Evolutionary conservation across 805 yeast genomes (phyloP).

Genomic region (Nakazawaea anatomiae): DNA sequence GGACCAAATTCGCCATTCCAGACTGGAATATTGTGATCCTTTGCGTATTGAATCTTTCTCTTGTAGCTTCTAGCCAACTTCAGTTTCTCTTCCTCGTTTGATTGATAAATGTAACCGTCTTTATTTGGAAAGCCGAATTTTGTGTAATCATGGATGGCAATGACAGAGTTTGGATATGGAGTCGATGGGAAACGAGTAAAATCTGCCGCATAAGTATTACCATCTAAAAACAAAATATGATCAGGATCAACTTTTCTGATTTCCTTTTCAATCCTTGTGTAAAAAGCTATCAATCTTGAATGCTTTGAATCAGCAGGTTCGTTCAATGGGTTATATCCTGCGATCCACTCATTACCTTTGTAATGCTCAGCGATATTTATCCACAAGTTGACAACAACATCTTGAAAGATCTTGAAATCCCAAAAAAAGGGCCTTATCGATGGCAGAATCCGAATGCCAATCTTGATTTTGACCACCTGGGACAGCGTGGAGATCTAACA

Average conservation of each 20-base stretch:
- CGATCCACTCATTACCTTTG: slow-evolving; percentile 40
- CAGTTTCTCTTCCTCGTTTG: slow-evolving; percentile 28
- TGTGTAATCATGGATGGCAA: slow-evolving; percentile 44
- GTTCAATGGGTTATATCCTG: slow-evolving; percentile 50
- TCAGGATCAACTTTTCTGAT: slow-evolving; percentile 40
- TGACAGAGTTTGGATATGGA: slow-evolving; percentile 38
- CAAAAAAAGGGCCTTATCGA: slow-evolving; percentile 44
- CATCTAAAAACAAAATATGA: slow-evolving; percentile 45
- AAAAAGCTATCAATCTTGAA: slow-evolving; percentile 32
- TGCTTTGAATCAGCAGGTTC: slow-evolving; percentile 46
- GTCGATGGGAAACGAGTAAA: slow-evolving; percentile 38
- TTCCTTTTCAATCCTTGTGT: slow-evolving; percentile 29
- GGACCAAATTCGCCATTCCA: slow-evolving; percentile 55
- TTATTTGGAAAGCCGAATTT: slow-evolving; percentile 37
- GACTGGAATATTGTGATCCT: slow-evolving; percentile 35
- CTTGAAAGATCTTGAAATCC: slow-evolving; percentile 45
- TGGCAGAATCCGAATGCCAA: slow-evolving; percentile 45
- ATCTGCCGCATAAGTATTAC: slow-evolving; percentile 46
- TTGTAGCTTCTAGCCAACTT: slow-evolving; percentile 33
- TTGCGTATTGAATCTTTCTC: slow-evolving; percentile 38
- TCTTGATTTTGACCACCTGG: slow-evolving; percentile 54
- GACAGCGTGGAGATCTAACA: slow-evolving; percentile 41
- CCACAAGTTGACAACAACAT: slow-evolving; percentile 40
- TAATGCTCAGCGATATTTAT: slow-evolving; percentile 37
- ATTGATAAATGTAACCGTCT: slow-evolving; percentile 27